Evolutionary conservation across 495 filamentous ascomycete genomes (phyloP), one percentile per base, ranked within the genome.

Genomic region (Pseudoneurospora amorphoporcata): DNA sequence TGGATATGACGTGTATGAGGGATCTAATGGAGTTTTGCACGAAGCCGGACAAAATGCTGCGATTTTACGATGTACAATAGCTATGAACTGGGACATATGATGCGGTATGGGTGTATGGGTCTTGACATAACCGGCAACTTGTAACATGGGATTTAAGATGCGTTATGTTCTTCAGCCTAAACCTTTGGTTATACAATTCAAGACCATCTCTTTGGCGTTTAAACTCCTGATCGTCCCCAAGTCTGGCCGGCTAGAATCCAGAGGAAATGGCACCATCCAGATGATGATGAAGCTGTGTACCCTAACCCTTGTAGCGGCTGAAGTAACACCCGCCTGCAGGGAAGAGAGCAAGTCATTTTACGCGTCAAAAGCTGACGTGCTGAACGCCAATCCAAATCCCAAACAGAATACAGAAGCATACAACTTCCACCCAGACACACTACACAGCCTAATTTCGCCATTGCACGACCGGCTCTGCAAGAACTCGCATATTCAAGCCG

Each of bases 321-420:
- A 8, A 29, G 53, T 61, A 16, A 61, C 53, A 61, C 53, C 19
- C 10, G 29, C 23, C 29, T 35, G 29, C 29, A 61, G 53, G 53
- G 53, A 17, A 61, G 6, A 29, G 29, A 61, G 29, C 29, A 61
- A 61, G 53, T 61, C 53, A 61, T 61, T 61, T 61, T 17, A 61
- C 53, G 53, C 53, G 53, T 61, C 70, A 9, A 40, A 40, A 68
- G 43, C 43, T 71, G 45, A 71, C 70, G 70, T 71, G n/a, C 65
- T 43, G 53, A 39, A 71, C 23, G n/a, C 42, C 70, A 71, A 71
- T 68, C 39, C 43, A 2, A n/a, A 53, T 23, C 23, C 35, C 43
- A n/a, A n/a, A n/a, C n/a, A 65, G 53, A 45, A 71, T 14, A 65
- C 35, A 37, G 45, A 14, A 53, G 16, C 10, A 58, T 58, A 16